These are phyloP conservation scores for Yamadazyma takamatsuzukensis DNA, from an alignment of 805 yeast genomes.

Conservation along the genomic window DNA sequence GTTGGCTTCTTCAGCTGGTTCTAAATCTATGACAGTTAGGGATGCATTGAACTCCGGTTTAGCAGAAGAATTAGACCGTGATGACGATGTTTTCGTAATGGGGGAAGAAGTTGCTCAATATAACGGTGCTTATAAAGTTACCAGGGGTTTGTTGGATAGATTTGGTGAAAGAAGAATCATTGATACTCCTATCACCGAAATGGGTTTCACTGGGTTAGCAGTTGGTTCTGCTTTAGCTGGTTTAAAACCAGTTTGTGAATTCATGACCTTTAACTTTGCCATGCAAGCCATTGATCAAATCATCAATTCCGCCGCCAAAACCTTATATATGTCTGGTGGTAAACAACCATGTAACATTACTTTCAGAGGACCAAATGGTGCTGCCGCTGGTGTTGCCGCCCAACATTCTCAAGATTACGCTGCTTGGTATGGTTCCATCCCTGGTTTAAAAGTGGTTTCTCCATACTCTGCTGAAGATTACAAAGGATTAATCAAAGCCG, in stretches of 20 bases:
- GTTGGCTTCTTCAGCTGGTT: constrained; percentile 48
- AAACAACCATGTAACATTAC: constrained; percentile 95
- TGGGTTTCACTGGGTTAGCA: constrained; percentile 95
- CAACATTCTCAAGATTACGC: constrained; percentile 98
- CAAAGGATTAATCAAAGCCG: constrained; percentile 92
- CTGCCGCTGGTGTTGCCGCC: constrained; percentile 99
- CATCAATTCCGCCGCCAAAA: constrained; percentile 97
- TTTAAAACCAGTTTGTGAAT: constrained; percentile 94
- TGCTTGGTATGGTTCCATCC: constrained; percentile 97
- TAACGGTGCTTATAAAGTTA: constrained; percentile 97
- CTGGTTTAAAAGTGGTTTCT: constrained; percentile 94
- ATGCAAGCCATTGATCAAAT: constrained; percentile 99
- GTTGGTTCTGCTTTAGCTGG: constrained; percentile 97
- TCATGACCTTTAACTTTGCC: constrained; percentile 99
- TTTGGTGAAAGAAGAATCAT: constrained; percentile 91
- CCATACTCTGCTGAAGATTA: constrained; percentile 96
- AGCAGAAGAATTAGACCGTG: constrained; percentile 96
- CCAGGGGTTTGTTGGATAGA: constrained; percentile 92
- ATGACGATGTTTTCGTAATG: constrained; percentile 88
- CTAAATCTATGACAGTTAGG: constrained; percentile 79
- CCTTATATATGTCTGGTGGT: constrained; percentile 99
- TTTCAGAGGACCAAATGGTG: constrained; percentile 99
- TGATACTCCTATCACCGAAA: constrained; percentile 98
- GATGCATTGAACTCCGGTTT: constrained; percentile 94
- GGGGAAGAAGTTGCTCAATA: constrained; percentile 99